phyloP scores from a whole-genome alignment of 257 asterid species.

The Striga asiatica region DNA sequence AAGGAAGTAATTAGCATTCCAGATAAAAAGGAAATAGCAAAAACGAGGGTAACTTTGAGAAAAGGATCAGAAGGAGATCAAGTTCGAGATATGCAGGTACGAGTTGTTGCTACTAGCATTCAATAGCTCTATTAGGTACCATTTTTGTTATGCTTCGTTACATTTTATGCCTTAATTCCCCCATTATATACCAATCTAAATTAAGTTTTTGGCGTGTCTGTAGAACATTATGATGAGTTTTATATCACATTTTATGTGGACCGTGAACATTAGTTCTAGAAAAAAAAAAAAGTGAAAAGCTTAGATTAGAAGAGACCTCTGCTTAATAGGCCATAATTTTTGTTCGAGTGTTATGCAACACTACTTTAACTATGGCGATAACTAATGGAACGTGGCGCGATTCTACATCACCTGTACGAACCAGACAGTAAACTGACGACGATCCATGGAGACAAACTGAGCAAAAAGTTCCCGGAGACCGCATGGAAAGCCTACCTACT shows the following conservation, averaged over 20 bases:
- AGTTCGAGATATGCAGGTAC: constrained; percentile 78
- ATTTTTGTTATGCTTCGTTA: not conserved
- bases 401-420: too few species aligned
- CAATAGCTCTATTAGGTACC: not conserved
- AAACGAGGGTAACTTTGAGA: constrained; percentile 43
- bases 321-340: too few species aligned
- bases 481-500: too few species aligned
- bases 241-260: not conserved
- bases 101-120: not conserved
- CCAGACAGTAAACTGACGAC: too few species aligned
- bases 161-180: not conserved
- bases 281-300: too few species aligned
- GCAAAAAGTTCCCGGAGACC: too few species aligned
- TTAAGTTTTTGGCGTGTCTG: not conserved
- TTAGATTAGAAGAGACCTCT: too few species aligned
- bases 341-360: too few species aligned
- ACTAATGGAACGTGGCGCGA: too few species aligned
- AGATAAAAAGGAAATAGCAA: constrained; percentile 29
- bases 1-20: constrained; percentile 52
- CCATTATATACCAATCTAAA: not conserved
- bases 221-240: not conserved
- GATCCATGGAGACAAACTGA: too few species aligned
- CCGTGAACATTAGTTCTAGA: not conserved
- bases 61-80: constrained; percentile 85
- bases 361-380: too few species aligned